Percentiles rank a stretch among this genome's conserved stretches.
phyloP scores from a whole-genome alignment of 1,284 basidiomycete species.

The Pseudozyma sp. region DNA sequence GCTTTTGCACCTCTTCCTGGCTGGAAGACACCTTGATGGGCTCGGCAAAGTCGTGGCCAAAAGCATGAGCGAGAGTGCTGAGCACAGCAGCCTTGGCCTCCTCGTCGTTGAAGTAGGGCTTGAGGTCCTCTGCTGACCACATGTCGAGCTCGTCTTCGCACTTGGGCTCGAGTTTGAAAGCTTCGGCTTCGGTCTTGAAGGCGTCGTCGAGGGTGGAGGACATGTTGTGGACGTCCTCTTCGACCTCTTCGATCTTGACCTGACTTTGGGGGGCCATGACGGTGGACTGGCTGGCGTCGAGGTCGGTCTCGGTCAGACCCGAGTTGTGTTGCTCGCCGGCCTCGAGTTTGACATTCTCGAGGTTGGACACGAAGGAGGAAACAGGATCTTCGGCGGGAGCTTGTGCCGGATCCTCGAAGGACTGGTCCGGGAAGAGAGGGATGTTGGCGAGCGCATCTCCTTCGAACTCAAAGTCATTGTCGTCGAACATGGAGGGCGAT shows the following conservation, averaged over 20 bases:
- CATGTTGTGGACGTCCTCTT: constrained; percentile 22
- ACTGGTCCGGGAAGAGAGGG: constrained; percentile 35
- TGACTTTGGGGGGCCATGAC: constrained; percentile 27
- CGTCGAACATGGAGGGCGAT: constrained; percentile 48
- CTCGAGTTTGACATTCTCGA: constrained; percentile 47
- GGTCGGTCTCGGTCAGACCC: constrained; percentile 17
- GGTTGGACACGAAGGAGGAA: constrained; percentile 17
- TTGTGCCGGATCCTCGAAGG: constrained; percentile 27
- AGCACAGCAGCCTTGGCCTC: constrained; percentile 19
- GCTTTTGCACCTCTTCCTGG: constrained; percentile 16
- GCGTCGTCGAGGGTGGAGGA: constrained; percentile 29
- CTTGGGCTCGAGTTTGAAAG: constrained; percentile 24
- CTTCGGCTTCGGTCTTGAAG: constrained; percentile 27
- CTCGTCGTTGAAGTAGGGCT: constrained; percentile 40
- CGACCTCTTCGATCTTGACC: constrained; percentile 42
- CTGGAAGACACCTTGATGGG: constrained; percentile 16
- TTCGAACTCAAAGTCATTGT: constrained; percentile 45
- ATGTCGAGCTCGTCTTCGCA: constrained; percentile 17
- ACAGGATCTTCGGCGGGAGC: constrained; percentile 14
- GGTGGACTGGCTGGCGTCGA: constrained; percentile 39
- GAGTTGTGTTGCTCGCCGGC: constrained; percentile 21
- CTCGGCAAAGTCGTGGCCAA: constrained; percentile 12
- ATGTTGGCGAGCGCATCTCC: constrained; percentile 27
- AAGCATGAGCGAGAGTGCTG: constrained; percentile 39
- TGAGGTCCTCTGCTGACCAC: constrained; percentile 23